Conservation (phyloP, 805 yeast genomes). For the Suhomyces kilbournensis region DNA sequence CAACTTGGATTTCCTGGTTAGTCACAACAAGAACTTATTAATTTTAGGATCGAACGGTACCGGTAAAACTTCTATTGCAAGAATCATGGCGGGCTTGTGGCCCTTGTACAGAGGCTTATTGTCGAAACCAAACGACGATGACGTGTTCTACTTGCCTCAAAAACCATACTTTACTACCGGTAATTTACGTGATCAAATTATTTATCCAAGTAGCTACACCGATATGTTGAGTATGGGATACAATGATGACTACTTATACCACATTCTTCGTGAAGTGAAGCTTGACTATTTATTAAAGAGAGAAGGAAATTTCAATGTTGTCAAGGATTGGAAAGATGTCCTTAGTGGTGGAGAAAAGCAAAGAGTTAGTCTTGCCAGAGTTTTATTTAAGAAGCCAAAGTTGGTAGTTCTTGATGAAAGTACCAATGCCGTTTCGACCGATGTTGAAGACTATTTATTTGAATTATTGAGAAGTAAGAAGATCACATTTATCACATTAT, state of each 20-base stretch:
- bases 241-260: constrained; percentile 66
- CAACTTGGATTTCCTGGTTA: constrained; percentile 58
- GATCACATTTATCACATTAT: constrained; percentile 76
- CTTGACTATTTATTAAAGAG: constrained; percentile 77
- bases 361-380: constrained; percentile 82
- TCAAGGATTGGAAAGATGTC: constrained; percentile 82
- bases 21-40: constrained; percentile 63
- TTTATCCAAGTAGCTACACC: constrained; percentile 76
- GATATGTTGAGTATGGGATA: constrained; percentile 73
- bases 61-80: constrained; percentile 84
- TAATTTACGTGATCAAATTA: constrained; percentile 85
- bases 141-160: constrained; percentile 79
- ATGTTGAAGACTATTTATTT: constrained; percentile 83
- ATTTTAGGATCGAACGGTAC: constrained; percentile 85
- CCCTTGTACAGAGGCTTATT: constrained; percentile 81
- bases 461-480: constrained; percentile 66
- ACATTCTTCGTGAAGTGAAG: constrained; percentile 70
- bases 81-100: constrained; percentile 88
- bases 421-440: constrained; percentile 89
- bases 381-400: constrained; percentile 73
- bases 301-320: constrained; percentile 52
- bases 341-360: constrained; percentile 96
- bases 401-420: constrained; percentile 88
- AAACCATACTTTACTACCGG: constrained; percentile 81
- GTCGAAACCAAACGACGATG: constrained; percentile 69